Percentiles rank a stretch among this genome's conserved stretches.
These are phyloP conservation scores for Paracoccidioides brasiliensis DNA, from an alignment of 2,329 filamentous ascomycete species.

Conservation along the genomic window DNA sequence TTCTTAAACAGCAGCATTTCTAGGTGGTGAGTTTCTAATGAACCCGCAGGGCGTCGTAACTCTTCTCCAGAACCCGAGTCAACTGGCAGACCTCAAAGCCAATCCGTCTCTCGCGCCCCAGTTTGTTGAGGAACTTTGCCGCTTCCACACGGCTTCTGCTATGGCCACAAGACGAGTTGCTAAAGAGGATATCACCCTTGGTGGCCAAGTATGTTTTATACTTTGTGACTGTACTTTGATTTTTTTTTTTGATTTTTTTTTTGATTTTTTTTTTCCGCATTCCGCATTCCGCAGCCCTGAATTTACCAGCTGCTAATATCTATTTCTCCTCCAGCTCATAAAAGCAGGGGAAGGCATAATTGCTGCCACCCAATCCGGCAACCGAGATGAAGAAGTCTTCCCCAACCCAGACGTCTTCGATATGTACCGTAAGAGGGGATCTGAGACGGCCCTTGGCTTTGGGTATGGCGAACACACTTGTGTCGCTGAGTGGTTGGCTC, in stretches of 20 bases:
- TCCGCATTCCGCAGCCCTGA: not conserved
- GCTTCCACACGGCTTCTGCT: constrained; percentile 37
- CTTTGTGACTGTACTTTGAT: not conserved
- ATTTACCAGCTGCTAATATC: not conserved
- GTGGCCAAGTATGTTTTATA: constrained; percentile 24
- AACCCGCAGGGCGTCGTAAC: constrained; percentile 30
- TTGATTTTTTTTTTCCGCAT: not conserved
- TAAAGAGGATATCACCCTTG: constrained; percentile 35
- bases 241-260: too few relatives aligned
- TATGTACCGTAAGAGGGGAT: constrained; percentile 28
- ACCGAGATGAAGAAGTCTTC: constrained; percentile 36
- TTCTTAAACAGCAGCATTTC: not conserved
- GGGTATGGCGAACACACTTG: constrained; percentile 37
- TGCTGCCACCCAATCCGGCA: constrained; percentile 36
- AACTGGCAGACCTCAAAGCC: constrained; percentile 30
- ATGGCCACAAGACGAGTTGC: constrained; percentile 37
- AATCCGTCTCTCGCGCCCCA: constrained; percentile 25
- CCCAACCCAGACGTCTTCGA: constrained; percentile 32
- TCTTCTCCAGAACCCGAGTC: constrained; percentile 32
- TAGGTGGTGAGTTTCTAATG: constrained; percentile 3
- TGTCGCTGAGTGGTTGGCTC: constrained; percentile 34
- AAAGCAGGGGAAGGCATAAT: constrained; percentile 37
- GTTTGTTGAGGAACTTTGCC: constrained; percentile 39
- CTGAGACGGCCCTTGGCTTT: constrained; percentile 31
- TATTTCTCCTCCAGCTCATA: constrained; percentile 18